Evolutionary conservation across 805 yeast species (phyloP).

Genomic region (Yarrowia sp.): DNA sequence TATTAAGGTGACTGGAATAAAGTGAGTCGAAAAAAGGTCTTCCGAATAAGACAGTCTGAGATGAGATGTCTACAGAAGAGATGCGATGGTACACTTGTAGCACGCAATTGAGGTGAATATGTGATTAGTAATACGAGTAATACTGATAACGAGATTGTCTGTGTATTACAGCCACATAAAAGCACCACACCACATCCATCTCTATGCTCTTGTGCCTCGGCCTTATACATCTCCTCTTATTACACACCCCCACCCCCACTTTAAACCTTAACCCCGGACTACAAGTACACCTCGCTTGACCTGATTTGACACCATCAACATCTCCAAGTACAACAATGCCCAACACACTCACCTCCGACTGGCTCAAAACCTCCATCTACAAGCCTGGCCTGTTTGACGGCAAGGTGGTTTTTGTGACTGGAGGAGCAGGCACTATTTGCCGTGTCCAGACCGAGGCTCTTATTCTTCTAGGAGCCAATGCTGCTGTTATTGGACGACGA

Average conservation of each 20-base stretch:
- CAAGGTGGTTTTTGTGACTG: constrained; percentile 87
- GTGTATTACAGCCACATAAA: too few relatives aligned
- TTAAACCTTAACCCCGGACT: neutral
- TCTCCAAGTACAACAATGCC: neutral
- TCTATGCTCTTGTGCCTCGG: too few relatives aligned
- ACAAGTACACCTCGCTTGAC: neutral
- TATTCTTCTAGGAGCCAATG: constrained; percentile 80
- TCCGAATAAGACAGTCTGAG: too few relatives aligned
- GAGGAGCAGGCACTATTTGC: constrained; percentile 95
- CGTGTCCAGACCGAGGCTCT: constrained; percentile 84
- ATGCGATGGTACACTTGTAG: too few relatives aligned
- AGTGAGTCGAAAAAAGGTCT: too few relatives aligned
- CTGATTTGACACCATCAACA: neutral
- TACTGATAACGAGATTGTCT: too few relatives aligned
- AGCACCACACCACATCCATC: too few relatives aligned
- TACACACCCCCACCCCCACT: neutral
- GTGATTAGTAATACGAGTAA: too few relatives aligned
- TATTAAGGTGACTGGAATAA: too few relatives aligned
- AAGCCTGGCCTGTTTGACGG: constrained; percentile 71
- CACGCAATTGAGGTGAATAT: too few relatives aligned
- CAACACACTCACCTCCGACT: constrained; percentile 29
- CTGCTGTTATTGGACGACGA: constrained; percentile 81
- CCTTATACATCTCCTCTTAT: too few relatives aligned
- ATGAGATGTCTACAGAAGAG: too few relatives aligned
- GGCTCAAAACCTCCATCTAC: constrained; percentile 35